A percentile compares a stretch with the other conserved stretches of the same genome.
Evolutionary conservation across 495 filamentous ascomycete species (phyloP).

Genomic region (Aspergillus ellipticus): DNA sequence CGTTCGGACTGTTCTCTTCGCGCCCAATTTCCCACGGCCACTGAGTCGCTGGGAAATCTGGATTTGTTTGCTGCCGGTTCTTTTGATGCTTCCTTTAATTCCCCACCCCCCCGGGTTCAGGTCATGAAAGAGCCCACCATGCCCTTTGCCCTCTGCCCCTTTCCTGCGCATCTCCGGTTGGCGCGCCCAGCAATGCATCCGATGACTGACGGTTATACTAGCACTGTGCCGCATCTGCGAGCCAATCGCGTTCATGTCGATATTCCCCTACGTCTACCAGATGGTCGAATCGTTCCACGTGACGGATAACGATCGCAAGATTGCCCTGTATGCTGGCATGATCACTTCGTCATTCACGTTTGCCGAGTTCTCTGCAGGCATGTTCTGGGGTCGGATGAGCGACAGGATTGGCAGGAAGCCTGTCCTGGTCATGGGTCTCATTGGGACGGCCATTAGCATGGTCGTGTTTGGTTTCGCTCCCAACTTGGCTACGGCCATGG

Average conservation of each 20-base stretch:
- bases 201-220: slow-evolving; percentile 44
- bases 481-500: slow-evolving; percentile 76
- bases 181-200: too few species aligned
- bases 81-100: neutral
- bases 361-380: slow-evolving; percentile 85
- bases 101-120: neutral
- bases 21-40: slow-evolving; percentile 1
- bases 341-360: slow-evolving; percentile 96
- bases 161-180: neutral
- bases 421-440: slow-evolving; percentile 79
- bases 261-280: slow-evolving; percentile 98
- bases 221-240: slow-evolving; percentile 94
- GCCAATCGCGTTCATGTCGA: slow-evolving; percentile 98
- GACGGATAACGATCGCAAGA: slow-evolving; percentile 70
- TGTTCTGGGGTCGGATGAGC: slow-evolving; percentile 90
- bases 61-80: neutral
- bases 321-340: slow-evolving; percentile 91
- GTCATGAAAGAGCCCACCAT: too few species aligned
- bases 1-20: slow-evolving; percentile 21
- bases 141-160: too few species aligned
- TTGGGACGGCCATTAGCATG: slow-evolving; percentile 91
- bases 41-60: neutral
- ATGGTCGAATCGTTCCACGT: slow-evolving; percentile 93
- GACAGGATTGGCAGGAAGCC: slow-evolving; percentile 92
- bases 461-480: slow-evolving; percentile 88